Evolutionary conservation across 768 basidiomycete species (phyloP).

Genomic region (Amanita pseudoporphyria): DNA sequence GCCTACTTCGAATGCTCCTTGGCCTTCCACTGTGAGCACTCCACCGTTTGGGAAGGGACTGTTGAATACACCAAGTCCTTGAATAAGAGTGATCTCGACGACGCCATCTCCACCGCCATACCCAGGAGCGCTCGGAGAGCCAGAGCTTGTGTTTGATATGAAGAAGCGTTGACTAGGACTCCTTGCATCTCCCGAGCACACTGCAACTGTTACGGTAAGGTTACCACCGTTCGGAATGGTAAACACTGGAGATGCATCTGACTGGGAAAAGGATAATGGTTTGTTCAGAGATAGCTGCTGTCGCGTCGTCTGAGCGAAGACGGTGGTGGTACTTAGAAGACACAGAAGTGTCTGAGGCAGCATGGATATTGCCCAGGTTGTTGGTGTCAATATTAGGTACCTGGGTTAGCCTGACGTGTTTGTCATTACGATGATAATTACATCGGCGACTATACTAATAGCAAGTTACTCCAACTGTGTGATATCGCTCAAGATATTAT

Average conservation of each 20-base stretch:
- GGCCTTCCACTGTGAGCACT: conserved; percentile 36
- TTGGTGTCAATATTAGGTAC: background rate
- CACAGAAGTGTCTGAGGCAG: conserved; percentile 26
- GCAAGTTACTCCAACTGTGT: no score
- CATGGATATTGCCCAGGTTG: conserved; percentile 12
- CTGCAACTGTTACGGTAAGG: conserved; percentile 38
- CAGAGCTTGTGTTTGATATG: conserved; percentile 36
- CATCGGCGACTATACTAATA: background rate
- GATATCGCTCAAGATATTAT: background rate
- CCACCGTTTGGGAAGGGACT: conserved; percentile 39
- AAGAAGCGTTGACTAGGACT: conserved; percentile 40
- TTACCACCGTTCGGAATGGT: conserved; percentile 28
- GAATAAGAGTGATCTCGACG: conserved; percentile 35
- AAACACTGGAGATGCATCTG: conserved; percentile 24
- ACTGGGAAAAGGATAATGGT: conserved; percentile 22
- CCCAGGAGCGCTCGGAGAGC: conserved; percentile 25
- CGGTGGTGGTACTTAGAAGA: conserved; percentile 22
- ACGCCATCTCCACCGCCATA: conserved; percentile 28
- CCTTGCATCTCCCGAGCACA: conserved; percentile 28
- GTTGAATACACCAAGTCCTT: conserved; percentile 45
- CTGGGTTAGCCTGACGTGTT: background rate
- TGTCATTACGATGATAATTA: background rate
- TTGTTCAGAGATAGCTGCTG: conserved; percentile 26
- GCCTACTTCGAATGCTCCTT: conserved; percentile 47
- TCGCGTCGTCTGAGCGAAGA: conserved; percentile 20